Evolutionary conservation across 257 asterid genomes (phyloP).

Genomic region (Anisodus acutangulus): DNA sequence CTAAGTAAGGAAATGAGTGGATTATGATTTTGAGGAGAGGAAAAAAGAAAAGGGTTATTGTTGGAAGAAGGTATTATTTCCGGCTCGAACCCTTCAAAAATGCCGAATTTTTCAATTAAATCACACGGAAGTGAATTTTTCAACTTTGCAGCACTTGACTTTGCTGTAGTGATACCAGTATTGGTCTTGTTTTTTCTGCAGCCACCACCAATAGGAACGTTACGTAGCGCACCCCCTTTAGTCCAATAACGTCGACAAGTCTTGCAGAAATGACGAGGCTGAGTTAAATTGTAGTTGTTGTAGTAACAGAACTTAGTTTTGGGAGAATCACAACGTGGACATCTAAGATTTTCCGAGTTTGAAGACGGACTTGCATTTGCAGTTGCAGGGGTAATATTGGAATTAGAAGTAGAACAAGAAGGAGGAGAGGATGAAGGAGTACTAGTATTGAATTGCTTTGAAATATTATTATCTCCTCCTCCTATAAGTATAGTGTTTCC

Average conservation of each 20-base stretch:
- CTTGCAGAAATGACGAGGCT: conserved; percentile 94
- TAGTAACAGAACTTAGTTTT: conserved; percentile 87
- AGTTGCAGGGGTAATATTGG: background rate
- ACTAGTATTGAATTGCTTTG: conserved; percentile 40
- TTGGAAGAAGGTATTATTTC: conserved; percentile 36
- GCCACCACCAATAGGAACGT: conserved; percentile 89
- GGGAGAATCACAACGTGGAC: conserved; percentile 84
- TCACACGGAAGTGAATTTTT: conserved; percentile 37
- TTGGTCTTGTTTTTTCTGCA: conserved; percentile 70
- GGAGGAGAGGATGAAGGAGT: conserved; percentile 40
- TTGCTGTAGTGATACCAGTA: conserved; percentile 39
- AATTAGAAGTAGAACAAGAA: conserved; percentile 31
- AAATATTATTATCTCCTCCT: conserved; percentile 27
- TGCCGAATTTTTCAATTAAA: conserved; percentile 39
- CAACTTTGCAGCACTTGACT: conserved; percentile 50
- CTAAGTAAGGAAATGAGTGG: background rate
- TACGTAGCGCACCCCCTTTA: conserved; percentile 85
- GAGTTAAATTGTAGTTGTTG: conserved; percentile 91
- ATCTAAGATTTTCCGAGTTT: conserved; percentile 55
- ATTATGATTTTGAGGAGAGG: conserved; percentile 30
- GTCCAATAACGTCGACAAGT: conserved; percentile 96
- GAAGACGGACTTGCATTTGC: conserved; percentile 44
- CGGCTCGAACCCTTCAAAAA: conserved; percentile 47
- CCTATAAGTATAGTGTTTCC: conserved; percentile 53
- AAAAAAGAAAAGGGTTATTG: conserved; percentile 50